Base-by-base conservation (phyloP, 768 basidiomycete genomes). In the Hericium alpestre region DNA sequence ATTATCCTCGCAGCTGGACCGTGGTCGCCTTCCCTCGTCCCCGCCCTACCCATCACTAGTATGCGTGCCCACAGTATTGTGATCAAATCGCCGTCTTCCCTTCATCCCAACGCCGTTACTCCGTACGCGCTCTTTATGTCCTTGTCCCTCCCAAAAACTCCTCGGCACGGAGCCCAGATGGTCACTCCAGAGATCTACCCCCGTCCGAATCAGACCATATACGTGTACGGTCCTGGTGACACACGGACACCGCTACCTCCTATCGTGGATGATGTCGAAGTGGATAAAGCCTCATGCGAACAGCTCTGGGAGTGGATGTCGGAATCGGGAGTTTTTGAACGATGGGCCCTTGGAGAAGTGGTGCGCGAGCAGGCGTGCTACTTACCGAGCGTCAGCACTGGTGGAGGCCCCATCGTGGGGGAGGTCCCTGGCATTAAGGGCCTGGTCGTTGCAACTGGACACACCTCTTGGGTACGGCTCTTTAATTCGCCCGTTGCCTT, bases 91-190 rank as follows among this genome's bases (percentile, higher is more conserved):
- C 65, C 68, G 18, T 65, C 75, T 3, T 78, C 83, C 0, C 64
- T 67, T 20, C 64, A 74, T 4, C 66, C 65, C 10, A 69, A 71
- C 37, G 66, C 67, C 23, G 77, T 92, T 65, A 74, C 85, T 4
- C 86, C 89, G 2, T 88, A 91, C 65, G 86, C 87, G 39, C 75
- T 92, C 54, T 95, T 93, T 70, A 90, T 90, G 32, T 84, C 86
- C 66, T 87, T 95, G 62, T 60, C 65, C 27, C 69, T 79, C 55
- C 67, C 67, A 5, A 27, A 61, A 59, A 6, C 67, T 66, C 16
- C 25, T 11, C 32, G 54, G 43, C 48, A 58, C 41, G 38, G 46
- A 38, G 38, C 64, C 58, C n/a, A 64, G 56, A 23, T 63, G 58
- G 25, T 65, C 63, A 75, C 75, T 4, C 84, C n/a, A n/a, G n/a